These are phyloP conservation scores for Sporobolomyces phaffii DNA, from an alignment of 768 basidiomycete species.

Conservation along the genomic window DNA sequence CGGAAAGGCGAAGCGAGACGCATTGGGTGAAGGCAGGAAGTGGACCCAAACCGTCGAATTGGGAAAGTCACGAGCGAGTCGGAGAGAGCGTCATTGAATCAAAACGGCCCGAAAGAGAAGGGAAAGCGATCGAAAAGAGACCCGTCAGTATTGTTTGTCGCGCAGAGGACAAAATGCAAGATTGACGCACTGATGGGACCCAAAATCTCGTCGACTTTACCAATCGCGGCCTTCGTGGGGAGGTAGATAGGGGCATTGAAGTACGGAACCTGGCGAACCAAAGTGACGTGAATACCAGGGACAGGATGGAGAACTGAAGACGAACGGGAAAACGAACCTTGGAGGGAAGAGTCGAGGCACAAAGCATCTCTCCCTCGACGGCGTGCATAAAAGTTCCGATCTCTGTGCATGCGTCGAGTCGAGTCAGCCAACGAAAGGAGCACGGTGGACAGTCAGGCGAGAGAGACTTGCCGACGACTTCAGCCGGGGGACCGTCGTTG, in stretches of 20 bases:
- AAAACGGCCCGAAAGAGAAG: too few relatives aligned
- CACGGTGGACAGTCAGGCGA: neutral
- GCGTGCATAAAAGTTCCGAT: constrained; percentile 70
- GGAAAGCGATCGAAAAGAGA: neutral
- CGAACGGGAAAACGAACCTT: constrained; percentile 52
- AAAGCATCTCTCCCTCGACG: constrained; percentile 98
- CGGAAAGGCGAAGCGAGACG: neutral
- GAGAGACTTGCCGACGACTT: constrained; percentile 48
- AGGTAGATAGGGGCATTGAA: constrained; percentile 99
- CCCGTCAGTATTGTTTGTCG: neutral
- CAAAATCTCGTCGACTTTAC: constrained; percentile 98
- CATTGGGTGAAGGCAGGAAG: neutral
- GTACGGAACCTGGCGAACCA: constrained; percentile 59
- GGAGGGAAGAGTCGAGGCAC: constrained; percentile 71
- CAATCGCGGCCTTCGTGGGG: constrained; percentile 89
- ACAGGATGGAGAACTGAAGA: neutral
- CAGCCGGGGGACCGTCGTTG: constrained; percentile 50
- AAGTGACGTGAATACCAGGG: neutral
- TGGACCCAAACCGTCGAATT: too few relatives aligned
- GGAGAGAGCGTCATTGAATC: too few relatives aligned
- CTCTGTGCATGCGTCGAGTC: too few relatives aligned
- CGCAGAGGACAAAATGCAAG: neutral
- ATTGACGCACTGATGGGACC: constrained; percentile 75
- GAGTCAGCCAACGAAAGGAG: too few relatives aligned
- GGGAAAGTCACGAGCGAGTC: too few relatives aligned